phyloP scores from a whole-genome alignment of 352 stramenopile genomes.

The Globisporangium barbulae region DNA sequence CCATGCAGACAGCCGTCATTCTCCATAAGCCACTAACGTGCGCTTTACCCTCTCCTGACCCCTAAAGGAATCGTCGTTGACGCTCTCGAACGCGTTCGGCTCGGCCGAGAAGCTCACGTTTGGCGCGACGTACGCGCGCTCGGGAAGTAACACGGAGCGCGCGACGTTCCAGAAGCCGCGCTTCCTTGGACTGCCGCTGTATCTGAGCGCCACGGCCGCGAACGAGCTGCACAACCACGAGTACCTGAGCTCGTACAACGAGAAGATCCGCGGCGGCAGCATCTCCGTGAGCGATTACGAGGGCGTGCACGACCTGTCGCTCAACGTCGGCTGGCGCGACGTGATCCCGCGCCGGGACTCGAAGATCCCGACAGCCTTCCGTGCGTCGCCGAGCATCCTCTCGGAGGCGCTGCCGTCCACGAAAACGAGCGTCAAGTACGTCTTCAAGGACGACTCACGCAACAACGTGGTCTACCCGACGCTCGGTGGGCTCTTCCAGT shows the following conservation, averaged over 20 bases:
- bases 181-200: constrained; percentile 80
- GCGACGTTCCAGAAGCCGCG: constrained; percentile 84
- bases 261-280: constrained; percentile 79
- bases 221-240: constrained; percentile 89
- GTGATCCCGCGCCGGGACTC: constrained; percentile 79
- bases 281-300: constrained; percentile 87
- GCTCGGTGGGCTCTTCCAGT: constrained; percentile 86
- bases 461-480: constrained; percentile 88
- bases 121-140: constrained; percentile 77
- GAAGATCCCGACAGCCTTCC: constrained; percentile 87
- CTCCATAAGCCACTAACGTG: neutral
- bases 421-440: constrained; percentile 92
- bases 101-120: constrained; percentile 84
- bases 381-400: constrained; percentile 87
- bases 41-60: neutral
- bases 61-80: constrained; percentile 74
- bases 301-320: constrained; percentile 79
- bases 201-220: constrained; percentile 64
- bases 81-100: constrained; percentile 79
- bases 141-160: constrained; percentile 82
- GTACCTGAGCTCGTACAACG: constrained; percentile 86
- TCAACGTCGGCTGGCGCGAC: constrained; percentile 86
- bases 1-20: neutral
- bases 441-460: constrained; percentile 89
- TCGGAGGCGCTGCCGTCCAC: constrained; percentile 87